Evolutionary conservation across 176 grass and related monocot genomes (phyloP).

Genomic region (Olyra latifolia): DNA sequence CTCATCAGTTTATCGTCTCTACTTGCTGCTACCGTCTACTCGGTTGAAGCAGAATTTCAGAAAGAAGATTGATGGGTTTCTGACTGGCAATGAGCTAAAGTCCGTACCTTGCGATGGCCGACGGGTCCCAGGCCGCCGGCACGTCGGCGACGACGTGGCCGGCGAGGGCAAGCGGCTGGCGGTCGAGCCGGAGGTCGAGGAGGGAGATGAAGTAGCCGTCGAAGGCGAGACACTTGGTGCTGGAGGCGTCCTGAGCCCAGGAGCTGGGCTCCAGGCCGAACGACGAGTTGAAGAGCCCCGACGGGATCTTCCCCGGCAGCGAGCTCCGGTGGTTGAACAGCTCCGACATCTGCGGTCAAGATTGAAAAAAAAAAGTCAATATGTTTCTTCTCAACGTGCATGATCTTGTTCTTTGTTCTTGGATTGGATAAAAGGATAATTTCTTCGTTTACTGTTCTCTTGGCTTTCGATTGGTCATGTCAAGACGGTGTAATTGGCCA

Average conservation of each 20-base stretch:
- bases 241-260: conserved; percentile 66
- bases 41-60: neutral
- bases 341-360: conserved; percentile 72
- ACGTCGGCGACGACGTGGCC: conserved; percentile 51
- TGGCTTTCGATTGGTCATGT: neutral
- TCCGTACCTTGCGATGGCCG: conserved; percentile 62
- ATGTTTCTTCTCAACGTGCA: neutral
- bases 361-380: neutral
- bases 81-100: neutral
- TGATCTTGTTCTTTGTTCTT: neutral
- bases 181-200: conserved; percentile 71
- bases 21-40: neutral
- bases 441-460: neutral
- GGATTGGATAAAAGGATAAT: neutral
- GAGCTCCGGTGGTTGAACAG: conserved; percentile 77
- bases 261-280: conserved; percentile 58
- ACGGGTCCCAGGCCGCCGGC: conserved; percentile 62
- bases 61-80: neutral
- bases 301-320: conserved; percentile 82
- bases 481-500: neutral
- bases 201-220: conserved; percentile 96
- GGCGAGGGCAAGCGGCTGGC: conserved; percentile 47
- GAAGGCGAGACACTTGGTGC: conserved; percentile 71
- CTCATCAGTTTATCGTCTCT: neutral
- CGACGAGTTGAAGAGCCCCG: conserved; percentile 67